phyloP scores from a whole-genome alignment of 345 rosid species.

The Lumnitzera littorea region DNA sequence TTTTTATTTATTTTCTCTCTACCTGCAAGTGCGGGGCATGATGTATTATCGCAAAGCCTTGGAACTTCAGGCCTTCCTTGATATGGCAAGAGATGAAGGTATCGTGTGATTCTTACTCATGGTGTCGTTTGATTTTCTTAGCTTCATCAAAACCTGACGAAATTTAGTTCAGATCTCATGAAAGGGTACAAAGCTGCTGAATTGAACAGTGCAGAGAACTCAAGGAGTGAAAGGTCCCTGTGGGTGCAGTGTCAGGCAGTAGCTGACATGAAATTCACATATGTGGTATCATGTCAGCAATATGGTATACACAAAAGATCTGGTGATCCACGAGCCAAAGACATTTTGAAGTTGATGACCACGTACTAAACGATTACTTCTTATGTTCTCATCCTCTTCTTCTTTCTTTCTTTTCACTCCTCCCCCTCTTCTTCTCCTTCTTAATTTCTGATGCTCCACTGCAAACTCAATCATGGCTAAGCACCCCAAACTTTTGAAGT shows the following conservation, averaged over 20 bases:
- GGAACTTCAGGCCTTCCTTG: conserved; percentile 80
- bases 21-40: conserved; percentile 63
- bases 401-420: neutral
- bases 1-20: too few relatives aligned
- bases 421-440: too few relatives aligned
- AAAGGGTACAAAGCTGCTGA: conserved; percentile 73
- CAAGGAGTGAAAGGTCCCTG: conserved; percentile 48
- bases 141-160: too few relatives aligned
- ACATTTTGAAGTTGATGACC: conserved; percentile 68
- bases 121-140: neutral
- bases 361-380: conserved; percentile 25
- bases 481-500: too few relatives aligned
- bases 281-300: conserved; percentile 55
- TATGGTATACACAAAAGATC: conserved; percentile 70
- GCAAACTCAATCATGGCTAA: too few relatives aligned
- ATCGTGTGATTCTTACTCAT: conserved; percentile 9
- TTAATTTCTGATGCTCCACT: too few relatives aligned
- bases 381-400: conserved; percentile 8
- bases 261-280: conserved; percentile 29
- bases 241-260: conserved; percentile 75
- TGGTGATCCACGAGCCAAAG: conserved; percentile 62
- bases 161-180: conserved; percentile 29
- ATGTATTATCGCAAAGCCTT: conserved; percentile 77
- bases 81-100: conserved; percentile 63
- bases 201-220: conserved; percentile 43